Evolutionary conservation across 2,329 filamentous ascomycete species (phyloP), one percentile per base, ranked within the genome.

Genomic region (Waltergamsia citrina): DNA sequence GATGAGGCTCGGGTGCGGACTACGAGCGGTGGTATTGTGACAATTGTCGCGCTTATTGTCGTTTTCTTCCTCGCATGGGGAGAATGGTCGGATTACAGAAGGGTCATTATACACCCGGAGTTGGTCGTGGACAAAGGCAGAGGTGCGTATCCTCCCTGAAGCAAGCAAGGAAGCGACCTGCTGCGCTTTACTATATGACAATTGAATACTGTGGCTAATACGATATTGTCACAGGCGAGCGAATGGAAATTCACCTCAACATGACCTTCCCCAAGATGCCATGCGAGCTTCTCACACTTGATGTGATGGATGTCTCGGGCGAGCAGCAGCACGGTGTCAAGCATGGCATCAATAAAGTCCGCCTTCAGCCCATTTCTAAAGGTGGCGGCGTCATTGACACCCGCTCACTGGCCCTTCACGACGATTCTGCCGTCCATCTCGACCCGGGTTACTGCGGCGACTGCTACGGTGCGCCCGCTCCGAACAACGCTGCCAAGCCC

Each of bases 231-330:
- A 7, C 46, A 86, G 84, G 86, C 57, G 88, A 98, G 69, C 86
- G 90, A 60, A 96, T 98, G 90, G 92, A 96, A 58, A 98, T 98
- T 44, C 87, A 94, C 57, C 74, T 98, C 60, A 98, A 98, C 65
- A 80, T 98, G 39, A 92, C 86, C 30, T 98, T 98, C 56, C 92
- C 92, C 8, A 79, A 80, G 42, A 74, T 98, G 46, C 92, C 92
- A 8, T 98, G 92, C 64, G 90, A 96, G 60, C 77, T 98, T 33
- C 69, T 96, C 44, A 95, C 92, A 10, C 79, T 98, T 48, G 92
- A 98, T 57, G 90, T 98, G 37, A 98, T 98, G 92, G 92, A 98
- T 62, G 90, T 96, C 18, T 94, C 87, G 16, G 92, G 92, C 42
- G 92, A 98, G 60, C 83, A 95, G 53, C 92, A 98, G 59, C 85